Conservation (phyloP, 1,284 basidiomycete species). For the Trichosporon faecale region DNA sequence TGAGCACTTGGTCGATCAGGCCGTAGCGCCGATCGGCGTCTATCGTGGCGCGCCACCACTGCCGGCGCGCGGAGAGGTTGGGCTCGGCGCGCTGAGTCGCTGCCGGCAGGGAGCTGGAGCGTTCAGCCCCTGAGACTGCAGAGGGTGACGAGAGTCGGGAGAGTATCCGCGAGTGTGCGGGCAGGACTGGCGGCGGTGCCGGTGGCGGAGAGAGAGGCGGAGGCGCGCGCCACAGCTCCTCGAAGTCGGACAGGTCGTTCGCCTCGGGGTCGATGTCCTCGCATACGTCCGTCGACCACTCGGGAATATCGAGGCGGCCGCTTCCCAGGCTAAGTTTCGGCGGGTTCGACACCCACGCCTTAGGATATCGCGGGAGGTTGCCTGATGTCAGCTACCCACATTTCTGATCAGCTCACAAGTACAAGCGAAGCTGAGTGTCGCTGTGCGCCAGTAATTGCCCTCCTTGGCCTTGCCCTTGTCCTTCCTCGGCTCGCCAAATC, state of each 20-base stretch:
- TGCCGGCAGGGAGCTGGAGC: neutral
- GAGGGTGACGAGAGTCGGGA: neutral
- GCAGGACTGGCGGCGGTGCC: neutral
- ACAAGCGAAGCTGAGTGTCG: conserved; percentile 31
- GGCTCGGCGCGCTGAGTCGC: neutral
- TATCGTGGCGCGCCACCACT: conserved; percentile 33
- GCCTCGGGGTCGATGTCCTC: conserved; percentile 18
- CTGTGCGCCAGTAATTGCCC: conserved; percentile 33
- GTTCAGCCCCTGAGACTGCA: neutral
- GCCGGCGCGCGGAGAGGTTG: neutral
- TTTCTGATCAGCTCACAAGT: conserved; percentile 23
- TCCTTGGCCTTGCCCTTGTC: neutral
- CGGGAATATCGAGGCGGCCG: neutral
- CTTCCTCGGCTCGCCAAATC: neutral
- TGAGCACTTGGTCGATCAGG: neutral
- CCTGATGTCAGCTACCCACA: conserved; percentile 10
- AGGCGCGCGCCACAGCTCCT: conserved; percentile 24
- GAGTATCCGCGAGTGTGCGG: neutral
- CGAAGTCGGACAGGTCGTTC: conserved; percentile 32
- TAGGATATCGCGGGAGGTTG: conserved; percentile 4
- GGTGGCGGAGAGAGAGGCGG: neutral
- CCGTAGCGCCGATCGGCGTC: conserved; percentile 26
- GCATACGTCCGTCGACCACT: conserved; percentile 8
- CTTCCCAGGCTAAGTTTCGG: neutral
- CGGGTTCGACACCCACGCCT: neutral